These are phyloP conservation scores for Huntiella decipiens DNA, from an alignment of 2,329 filamentous ascomycete species.

Conservation along the genomic window DNA sequence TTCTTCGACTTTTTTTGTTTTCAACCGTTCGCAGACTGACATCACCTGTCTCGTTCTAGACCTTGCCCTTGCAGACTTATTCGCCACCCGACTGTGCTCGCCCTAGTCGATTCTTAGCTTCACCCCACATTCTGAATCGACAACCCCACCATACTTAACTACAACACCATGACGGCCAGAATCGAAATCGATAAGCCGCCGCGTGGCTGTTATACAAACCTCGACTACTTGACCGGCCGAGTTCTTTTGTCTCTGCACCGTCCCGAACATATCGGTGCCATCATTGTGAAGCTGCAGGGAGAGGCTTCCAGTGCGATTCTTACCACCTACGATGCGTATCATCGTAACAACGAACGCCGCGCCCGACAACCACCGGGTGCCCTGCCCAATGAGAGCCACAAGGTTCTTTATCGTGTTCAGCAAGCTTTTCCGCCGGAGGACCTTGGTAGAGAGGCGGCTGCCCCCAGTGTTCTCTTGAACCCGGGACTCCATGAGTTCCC, in stretches of 20 bases:
- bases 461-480: conserved; percentile 38
- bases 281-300: conserved; percentile 69
- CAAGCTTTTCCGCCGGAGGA: conserved; percentile 50
- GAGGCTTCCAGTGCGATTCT: conserved; percentile 50
- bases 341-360: conserved; percentile 7
- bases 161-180: conserved; percentile 38
- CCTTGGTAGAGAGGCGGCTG: conserved; percentile 21
- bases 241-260: conserved; percentile 39
- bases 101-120: too few species aligned
- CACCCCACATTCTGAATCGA: too few species aligned
- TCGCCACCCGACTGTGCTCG: too few species aligned
- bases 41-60: too few species aligned
- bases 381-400: conserved; percentile 37
- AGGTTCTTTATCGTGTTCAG: conserved; percentile 56
- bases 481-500: conserved; percentile 57
- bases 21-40: too few species aligned
- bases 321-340: conserved; percentile 21
- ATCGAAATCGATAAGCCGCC: conserved; percentile 47
- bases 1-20: too few species aligned
- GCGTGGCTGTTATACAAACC: conserved; percentile 54
- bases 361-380: conserved; percentile 12
- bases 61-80: too few species aligned
- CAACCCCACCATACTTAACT: background rate
- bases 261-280: conserved; percentile 49
- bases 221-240: conserved; percentile 51